phyloP scores from a whole-genome alignment of 2,329 filamentous ascomycete species.

The Didymella lethalis region DNA sequence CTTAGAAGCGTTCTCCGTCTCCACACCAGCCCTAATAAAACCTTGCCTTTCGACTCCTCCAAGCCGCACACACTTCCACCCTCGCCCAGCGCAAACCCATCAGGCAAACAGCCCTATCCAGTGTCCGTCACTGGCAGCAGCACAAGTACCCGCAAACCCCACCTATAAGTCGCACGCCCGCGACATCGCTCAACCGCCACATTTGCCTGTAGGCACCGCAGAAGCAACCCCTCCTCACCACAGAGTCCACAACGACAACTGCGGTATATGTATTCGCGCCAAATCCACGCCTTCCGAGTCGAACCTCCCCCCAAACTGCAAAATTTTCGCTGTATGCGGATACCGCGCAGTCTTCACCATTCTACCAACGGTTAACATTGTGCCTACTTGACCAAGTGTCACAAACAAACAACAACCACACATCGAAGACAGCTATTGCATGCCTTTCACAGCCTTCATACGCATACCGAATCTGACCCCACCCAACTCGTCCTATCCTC shows the following conservation, averaged over 20 bases:
- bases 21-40: constrained; percentile 24
- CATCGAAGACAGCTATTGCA: constrained; percentile 58
- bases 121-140: constrained; percentile 34
- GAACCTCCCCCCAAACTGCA: constrained; percentile 94
- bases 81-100: constrained; percentile 32
- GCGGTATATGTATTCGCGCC: constrained; percentile 99
- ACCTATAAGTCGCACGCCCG: constrained; percentile 36
- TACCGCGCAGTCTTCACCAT: constrained; percentile 88
- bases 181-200: constrained; percentile 48
- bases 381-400: constrained; percentile 50
- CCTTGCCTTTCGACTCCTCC: constrained; percentile 16
- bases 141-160: constrained; percentile 25
- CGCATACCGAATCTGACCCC: constrained; percentile 45
- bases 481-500: constrained; percentile 4
- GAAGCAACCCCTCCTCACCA: constrained; percentile 43
- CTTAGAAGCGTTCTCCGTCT: constrained; percentile 16
- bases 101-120: constrained; percentile 29
- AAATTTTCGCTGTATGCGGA: constrained; percentile 94
- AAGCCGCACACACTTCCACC: constrained; percentile 30
- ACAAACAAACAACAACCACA: constrained; percentile 41
- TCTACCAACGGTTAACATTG: constrained; percentile 88
- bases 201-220: constrained; percentile 36
- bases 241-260: constrained; percentile 46
- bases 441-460: constrained; percentile 69
- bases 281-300: constrained; percentile 92